Conservation (phyloP, 2,329 filamentous ascomycete genomes). For the Fusarium concolor region DNA sequence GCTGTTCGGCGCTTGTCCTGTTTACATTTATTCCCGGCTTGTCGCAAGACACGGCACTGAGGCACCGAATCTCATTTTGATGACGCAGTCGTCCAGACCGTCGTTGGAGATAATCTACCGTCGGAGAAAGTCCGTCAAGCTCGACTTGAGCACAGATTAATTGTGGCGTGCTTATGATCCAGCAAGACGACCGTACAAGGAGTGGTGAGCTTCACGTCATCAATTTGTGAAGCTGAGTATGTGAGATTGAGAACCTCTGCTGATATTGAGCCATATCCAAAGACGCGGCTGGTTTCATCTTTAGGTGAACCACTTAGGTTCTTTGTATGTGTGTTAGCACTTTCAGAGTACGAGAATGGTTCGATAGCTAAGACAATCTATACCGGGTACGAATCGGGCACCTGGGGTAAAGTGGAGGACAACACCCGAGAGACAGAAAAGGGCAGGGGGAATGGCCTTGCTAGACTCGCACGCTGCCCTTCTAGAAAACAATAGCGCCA, state of each 20-base stretch:
- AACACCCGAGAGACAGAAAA: slow-evolving; percentile 29
- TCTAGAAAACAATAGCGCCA: slow-evolving; percentile 39
- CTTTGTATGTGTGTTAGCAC: slow-evolving; percentile 24
- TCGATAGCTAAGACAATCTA: slow-evolving; percentile 37
- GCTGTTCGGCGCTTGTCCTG: slow-evolving; percentile 12
- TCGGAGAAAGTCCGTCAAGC: slow-evolving; percentile 20
- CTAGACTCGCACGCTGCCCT: slow-evolving; percentile 35
- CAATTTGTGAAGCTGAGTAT: slow-evolving; percentile 5
- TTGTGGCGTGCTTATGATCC: slow-evolving; percentile 12
- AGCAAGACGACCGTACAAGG: slow-evolving; percentile 6
- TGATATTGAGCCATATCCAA: slow-evolving; percentile 36
- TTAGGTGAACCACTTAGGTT: slow-evolving; percentile 43
- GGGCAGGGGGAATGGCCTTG: slow-evolving; percentile 37
- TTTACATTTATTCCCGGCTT: background rate
- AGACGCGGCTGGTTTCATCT: slow-evolving; percentile 43
- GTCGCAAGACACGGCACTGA: background rate
- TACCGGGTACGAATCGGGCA: slow-evolving; percentile 39
- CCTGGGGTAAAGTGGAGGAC: slow-evolving; percentile 46
- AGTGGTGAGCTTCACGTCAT: slow-evolving; percentile 24
- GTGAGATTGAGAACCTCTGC: slow-evolving; percentile 25
- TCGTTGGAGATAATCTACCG: slow-evolving; percentile 14
- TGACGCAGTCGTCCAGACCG: slow-evolving; percentile 14
- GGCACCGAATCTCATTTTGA: slow-evolving; percentile 14
- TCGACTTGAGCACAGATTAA: slow-evolving; percentile 5
- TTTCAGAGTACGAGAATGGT: slow-evolving; percentile 38